Percentiles rank a stretch among this genome's conserved stretches.
Evolutionary conservation across 2,329 filamentous ascomycete species (phyloP).

Genomic region (Lachnellula suecica): DNA sequence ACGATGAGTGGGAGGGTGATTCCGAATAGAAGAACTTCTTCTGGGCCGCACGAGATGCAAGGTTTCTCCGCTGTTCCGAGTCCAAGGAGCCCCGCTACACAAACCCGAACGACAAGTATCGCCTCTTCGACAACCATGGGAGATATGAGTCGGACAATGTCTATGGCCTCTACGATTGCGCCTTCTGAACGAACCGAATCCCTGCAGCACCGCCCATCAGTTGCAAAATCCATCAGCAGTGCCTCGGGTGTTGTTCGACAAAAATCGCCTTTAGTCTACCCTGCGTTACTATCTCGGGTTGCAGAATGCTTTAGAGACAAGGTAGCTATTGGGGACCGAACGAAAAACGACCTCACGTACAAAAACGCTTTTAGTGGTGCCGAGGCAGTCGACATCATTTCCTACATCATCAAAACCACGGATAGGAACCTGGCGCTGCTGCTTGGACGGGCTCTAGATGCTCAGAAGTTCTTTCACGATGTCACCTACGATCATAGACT

Average conservation of each 20-base stretch:
- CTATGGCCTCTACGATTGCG: constrained; percentile 83
- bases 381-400: constrained; percentile 92
- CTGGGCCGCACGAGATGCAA: constrained; percentile 29
- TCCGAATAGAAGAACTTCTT: constrained; percentile 62
- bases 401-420: constrained; percentile 95
- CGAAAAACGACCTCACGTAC: constrained; percentile 96
- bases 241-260: constrained; percentile 25
- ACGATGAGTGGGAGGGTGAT: constrained; percentile 93
- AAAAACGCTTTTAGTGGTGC: constrained; percentile 95
- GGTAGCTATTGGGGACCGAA: constrained; percentile 80
- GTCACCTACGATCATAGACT: constrained; percentile 96
- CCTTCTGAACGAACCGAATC: constrained; percentile 55
- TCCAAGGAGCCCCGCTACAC: constrained; percentile 42
- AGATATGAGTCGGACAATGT: constrained; percentile 71
- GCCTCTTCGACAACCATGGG: constrained; percentile 38
- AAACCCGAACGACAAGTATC: constrained; percentile 60
- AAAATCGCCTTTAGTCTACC: constrained; percentile 84
- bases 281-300: constrained; percentile 88
- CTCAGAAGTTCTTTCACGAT: constrained; percentile 99
- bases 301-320: constrained; percentile 89
- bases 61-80: constrained; percentile 25
- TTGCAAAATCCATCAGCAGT: constrained; percentile 40
- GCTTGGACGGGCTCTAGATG: constrained; percentile 87
- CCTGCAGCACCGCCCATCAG: constrained; percentile 54
- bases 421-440: constrained; percentile 92